Evolutionary conservation across 257 asterid species (phyloP).

Genomic region (Capsicum rhomboideum): DNA sequence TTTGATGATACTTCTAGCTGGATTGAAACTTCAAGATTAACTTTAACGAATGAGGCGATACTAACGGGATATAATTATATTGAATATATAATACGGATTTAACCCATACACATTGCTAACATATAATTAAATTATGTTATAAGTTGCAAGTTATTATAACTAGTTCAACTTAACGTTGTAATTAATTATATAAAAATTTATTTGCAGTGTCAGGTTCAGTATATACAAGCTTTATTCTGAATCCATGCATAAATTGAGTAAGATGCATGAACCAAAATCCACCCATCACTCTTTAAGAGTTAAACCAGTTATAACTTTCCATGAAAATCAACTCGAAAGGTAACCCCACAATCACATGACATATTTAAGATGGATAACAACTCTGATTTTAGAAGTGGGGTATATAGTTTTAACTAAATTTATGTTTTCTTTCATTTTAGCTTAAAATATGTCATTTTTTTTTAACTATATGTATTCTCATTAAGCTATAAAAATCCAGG

Average conservation of each 20-base stretch:
- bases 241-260: background rate
- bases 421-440: no score
- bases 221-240: background rate
- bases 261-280: conserved; percentile 33
- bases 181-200: background rate
- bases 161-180: background rate
- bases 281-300: background rate
- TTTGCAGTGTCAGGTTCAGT: background rate
- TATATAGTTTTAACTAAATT: no score
- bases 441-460: no score
- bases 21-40: no score
- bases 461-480: no score
- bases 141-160: no score
- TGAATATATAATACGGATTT: background rate
- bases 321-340: background rate
- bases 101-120: no score
- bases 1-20: no score
- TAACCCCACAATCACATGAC: conserved; percentile 38
- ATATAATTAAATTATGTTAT: no score
- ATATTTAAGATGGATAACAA: conserved; percentile 36
- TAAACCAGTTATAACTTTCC: background rate
- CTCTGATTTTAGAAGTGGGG: conserved; percentile 14
- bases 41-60: no score
- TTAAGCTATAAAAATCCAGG: no score
- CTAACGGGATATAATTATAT: no score